Evolutionary conservation across 176 grass and related monocot species (phyloP).

Genomic region (Cocos nucifera): DNA sequence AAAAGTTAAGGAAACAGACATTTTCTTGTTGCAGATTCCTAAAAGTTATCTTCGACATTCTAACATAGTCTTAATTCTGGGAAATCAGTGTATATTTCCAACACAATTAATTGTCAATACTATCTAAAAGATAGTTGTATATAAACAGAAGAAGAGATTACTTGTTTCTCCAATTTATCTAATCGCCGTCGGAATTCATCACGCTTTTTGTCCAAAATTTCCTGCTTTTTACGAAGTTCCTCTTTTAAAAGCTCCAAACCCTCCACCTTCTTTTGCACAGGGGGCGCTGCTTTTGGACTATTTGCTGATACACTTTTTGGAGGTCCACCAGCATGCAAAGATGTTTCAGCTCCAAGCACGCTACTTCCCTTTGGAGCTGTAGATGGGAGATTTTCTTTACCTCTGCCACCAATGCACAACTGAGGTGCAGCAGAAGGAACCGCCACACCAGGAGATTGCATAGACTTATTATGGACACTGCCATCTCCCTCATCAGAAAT

Average conservation of each 20-base stretch:
- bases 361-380: slow-evolving; percentile 37
- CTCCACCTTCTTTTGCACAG: slow-evolving; percentile 64
- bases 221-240: slow-evolving; percentile 93
- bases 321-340: slow-evolving; percentile 24
- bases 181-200: slow-evolving; percentile 82
- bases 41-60: no score
- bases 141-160: slow-evolving; percentile 23
- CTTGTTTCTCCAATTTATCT: slow-evolving; percentile 74
- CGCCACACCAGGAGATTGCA: slow-evolving; percentile 8
- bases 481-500: slow-evolving; percentile 41
- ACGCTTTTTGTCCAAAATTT: slow-evolving; percentile 79
- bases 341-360: slow-evolving; percentile 37
- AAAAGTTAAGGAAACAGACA: no score
- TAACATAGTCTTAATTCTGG: no score
- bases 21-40: no score
- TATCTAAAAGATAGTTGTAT: neutral
- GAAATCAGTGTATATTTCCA: neutral
- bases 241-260: slow-evolving; percentile 60
- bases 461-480: slow-evolving; percentile 20
- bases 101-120: neutral
- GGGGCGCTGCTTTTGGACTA: slow-evolving; percentile 29
- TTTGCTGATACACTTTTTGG: slow-evolving; percentile 32
- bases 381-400: slow-evolving; percentile 48
- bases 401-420: slow-evolving; percentile 31
- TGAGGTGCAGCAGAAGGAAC: slow-evolving; percentile 22